A percentile compares a stretch with the other conserved stretches of the same genome.
These are phyloP conservation scores for Dryadomyces quercivorus DNA, from an alignment of 2,329 filamentous ascomycete genomes.

Conservation along the genomic window DNA sequence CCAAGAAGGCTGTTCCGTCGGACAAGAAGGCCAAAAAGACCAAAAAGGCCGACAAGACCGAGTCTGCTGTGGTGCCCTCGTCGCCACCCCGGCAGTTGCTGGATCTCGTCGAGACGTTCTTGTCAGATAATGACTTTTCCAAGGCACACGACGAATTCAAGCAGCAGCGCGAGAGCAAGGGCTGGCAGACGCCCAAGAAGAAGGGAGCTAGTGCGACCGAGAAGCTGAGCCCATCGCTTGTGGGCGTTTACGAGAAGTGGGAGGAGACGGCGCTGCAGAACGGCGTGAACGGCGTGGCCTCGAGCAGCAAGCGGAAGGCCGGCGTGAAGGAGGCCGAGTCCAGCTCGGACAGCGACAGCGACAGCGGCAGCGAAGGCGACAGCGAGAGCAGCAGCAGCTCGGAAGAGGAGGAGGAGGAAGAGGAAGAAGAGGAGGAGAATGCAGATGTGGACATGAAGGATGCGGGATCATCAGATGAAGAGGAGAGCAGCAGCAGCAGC, in stretches of 20 bases:
- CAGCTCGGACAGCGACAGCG: background rate
- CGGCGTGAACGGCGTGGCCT: slow-evolving; percentile 17
- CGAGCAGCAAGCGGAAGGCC: slow-evolving; percentile 13
- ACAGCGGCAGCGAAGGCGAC: slow-evolving; percentile 9
- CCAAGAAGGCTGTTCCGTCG: slow-evolving; percentile 11
- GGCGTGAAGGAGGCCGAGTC: background rate
- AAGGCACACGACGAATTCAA: slow-evolving; percentile 49
- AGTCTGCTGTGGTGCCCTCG: slow-evolving; percentile 7
- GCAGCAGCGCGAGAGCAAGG: slow-evolving; percentile 46
- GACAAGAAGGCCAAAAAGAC: slow-evolving; percentile 8
- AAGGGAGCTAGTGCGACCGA: background rate
- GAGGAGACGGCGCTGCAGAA: slow-evolving; percentile 28
- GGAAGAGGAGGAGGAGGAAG: slow-evolving; percentile 19
- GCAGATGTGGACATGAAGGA: slow-evolving; percentile 36
- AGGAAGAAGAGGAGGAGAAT: background rate
- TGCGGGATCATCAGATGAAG: slow-evolving; percentile 20
- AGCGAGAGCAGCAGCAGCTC: slow-evolving; percentile 21
- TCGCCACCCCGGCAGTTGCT: slow-evolving; percentile 47
- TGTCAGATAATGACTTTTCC: slow-evolving; percentile 52
- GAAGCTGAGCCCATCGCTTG: slow-evolving; percentile 30
- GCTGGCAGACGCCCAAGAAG: slow-evolving; percentile 24
- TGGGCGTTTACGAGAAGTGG: slow-evolving; percentile 39
- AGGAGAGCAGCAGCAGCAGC: slow-evolving; percentile 17
- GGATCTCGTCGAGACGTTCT: slow-evolving; percentile 53
- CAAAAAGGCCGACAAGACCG: slow-evolving; percentile 10